Evolutionary conservation across 768 basidiomycete species (phyloP).

Genomic region (Termitomyces sp.): DNA sequence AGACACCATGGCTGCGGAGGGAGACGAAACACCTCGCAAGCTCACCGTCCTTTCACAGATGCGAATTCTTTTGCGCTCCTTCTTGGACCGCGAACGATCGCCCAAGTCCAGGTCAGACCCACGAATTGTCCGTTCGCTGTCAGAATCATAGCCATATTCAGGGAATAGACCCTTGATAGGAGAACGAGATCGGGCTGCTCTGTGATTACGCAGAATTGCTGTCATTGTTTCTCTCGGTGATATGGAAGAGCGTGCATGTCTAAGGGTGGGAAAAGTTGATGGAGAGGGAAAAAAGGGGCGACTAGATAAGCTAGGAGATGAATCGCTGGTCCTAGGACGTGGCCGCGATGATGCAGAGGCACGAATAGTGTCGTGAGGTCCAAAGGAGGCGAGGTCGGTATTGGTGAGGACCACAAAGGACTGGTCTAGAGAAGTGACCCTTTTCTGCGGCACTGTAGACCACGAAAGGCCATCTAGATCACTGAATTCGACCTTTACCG

Average conservation of each 20-base stretch:
- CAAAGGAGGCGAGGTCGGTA: conserved; percentile 28
- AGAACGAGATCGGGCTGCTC: conserved; percentile 21
- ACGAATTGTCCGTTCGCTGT: conserved; percentile 8
- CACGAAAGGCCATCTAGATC: conserved; percentile 57
- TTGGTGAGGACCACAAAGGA: conserved; percentile 31
- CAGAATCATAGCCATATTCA: conserved; percentile 7
- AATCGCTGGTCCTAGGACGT: conserved; percentile 10
- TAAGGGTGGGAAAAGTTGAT: background rate
- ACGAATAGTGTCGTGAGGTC: conserved; percentile 36
- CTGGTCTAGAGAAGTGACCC: conserved; percentile 3
- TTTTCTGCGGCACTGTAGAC: conserved; percentile 14
- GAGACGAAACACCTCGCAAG: background rate
- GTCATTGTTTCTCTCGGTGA: conserved; percentile 6
- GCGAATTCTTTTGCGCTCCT: conserved; percentile 5
- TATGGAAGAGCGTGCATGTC: conserved; percentile 2
- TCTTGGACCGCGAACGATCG: background rate
- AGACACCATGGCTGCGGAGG: background rate
- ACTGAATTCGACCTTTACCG: conserved; percentile 56
- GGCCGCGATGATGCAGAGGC: conserved; percentile 18
- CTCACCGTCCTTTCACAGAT: background rate
- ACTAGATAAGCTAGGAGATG: conserved; percentile 19
- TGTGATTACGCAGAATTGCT: conserved; percentile 15
- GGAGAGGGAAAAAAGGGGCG: conserved; percentile 10
- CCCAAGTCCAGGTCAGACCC: conserved; percentile 7
- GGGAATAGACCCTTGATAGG: conserved; percentile 25